Conservation (phyloP, 2,329 filamentous ascomycete species). For the Xylariomycetidae sp. region DNA sequence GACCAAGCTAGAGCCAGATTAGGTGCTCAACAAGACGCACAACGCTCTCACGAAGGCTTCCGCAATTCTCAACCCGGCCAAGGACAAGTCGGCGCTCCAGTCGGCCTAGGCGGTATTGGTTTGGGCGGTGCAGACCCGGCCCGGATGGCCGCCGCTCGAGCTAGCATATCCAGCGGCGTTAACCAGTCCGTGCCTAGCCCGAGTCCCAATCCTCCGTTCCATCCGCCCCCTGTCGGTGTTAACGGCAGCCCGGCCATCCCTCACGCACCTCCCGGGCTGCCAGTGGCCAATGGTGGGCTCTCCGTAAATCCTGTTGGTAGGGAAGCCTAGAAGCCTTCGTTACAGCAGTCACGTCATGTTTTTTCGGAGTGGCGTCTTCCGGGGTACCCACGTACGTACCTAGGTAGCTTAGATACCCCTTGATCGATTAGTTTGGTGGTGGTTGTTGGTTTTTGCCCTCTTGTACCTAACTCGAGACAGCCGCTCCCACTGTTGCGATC, state of each 20-base stretch:
- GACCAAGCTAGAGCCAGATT: constrained; percentile 28
- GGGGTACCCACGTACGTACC: too few relatives aligned
- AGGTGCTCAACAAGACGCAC: constrained; percentile 21
- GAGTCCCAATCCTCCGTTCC: constrained; percentile 19
- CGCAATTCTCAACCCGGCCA: constrained; percentile 7
- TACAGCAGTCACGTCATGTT: constrained; percentile 15
- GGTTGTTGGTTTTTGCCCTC: too few relatives aligned
- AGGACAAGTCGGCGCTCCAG: constrained; percentile 23
- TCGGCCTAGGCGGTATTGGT: constrained; percentile 27
- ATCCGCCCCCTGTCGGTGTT: constrained; percentile 15
- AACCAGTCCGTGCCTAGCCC: constrained; percentile 20
- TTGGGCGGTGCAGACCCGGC: constrained; percentile 21
- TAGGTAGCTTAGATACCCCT: too few relatives aligned
- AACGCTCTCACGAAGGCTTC: constrained; percentile 21
- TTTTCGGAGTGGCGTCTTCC: too few relatives aligned
- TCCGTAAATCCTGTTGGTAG: constrained; percentile 14
- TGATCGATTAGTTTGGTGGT: too few relatives aligned
- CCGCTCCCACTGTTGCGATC: too few relatives aligned
- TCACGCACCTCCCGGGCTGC: constrained; percentile 8
- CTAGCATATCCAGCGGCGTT: constrained; percentile 15
- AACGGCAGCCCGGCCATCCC: constrained; percentile 19
- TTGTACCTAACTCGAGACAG: too few relatives aligned
- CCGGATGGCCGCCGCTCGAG: constrained; percentile 18
- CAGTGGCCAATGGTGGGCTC: constrained; percentile 14
- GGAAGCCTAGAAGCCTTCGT: constrained; percentile 19